A percentile compares a stretch with the other conserved stretches of the same genome.
phyloP scores from a whole-genome alignment of 352 stramenopile species.

The Phytopythium ostracodes region DNA sequence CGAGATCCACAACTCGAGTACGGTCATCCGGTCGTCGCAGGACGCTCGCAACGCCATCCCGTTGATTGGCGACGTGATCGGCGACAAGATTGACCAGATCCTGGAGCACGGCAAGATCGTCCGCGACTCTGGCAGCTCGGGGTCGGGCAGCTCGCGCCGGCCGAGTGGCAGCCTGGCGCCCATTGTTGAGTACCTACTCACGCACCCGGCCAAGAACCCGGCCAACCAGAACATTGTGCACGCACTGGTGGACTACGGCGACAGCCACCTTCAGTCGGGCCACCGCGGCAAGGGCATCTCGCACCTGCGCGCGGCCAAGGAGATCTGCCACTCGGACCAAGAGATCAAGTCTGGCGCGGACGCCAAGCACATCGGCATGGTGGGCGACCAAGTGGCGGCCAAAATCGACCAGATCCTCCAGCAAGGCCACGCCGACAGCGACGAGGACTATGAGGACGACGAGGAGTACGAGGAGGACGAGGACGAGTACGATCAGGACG shows the following conservation, averaged over 20 bases:
- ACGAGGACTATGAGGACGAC: slow-evolving; percentile 55
- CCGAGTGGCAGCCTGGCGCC: slow-evolving; percentile 45
- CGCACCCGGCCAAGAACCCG: slow-evolving; percentile 43
- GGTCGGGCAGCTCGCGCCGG: slow-evolving; percentile 19
- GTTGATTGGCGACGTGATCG: slow-evolving; percentile 65
- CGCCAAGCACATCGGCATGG: slow-evolving; percentile 52
- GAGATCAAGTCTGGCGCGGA: slow-evolving; percentile 47
- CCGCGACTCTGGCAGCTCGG: slow-evolving; percentile 24
- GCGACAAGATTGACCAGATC: slow-evolving; percentile 80
- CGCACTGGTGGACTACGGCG: slow-evolving; percentile 60
- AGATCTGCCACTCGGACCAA: slow-evolving; percentile 51
- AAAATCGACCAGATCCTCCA: slow-evolving; percentile 80
- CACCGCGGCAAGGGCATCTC: slow-evolving; percentile 71
- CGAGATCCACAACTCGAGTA: slow-evolving; percentile 51
- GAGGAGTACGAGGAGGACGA: slow-evolving; percentile 31
- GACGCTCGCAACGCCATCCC: slow-evolving; percentile 39
- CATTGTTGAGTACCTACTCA: slow-evolving; percentile 64
- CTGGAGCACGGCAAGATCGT: slow-evolving; percentile 61
- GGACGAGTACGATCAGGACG: slow-evolving; percentile 12
- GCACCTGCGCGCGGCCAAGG: slow-evolving; percentile 56
- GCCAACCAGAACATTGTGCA: slow-evolving; percentile 75
- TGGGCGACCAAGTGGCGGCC: slow-evolving; percentile 43
- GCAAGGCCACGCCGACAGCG: slow-evolving; percentile 63
- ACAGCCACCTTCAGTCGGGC: slow-evolving; percentile 61
- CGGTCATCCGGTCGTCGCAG: slow-evolving; percentile 45